Base-by-base conservation (phyloP, 306 rosid genomes). In the Adenanthera pavonina region DNA sequence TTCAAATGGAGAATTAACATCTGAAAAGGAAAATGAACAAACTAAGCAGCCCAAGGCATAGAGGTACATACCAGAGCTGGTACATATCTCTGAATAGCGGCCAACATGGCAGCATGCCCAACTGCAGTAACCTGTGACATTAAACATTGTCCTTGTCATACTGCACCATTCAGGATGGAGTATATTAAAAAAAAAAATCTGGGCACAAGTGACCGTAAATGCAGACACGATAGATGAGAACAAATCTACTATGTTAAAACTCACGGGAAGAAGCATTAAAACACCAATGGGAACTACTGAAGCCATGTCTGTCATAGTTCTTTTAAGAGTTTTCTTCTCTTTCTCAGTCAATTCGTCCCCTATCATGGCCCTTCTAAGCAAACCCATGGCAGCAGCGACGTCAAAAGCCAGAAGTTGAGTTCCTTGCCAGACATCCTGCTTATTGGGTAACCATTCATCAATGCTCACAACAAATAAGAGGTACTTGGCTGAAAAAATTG, bases 391-490 rank as follows among this genome's bases (percentile, higher is more conserved):
- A 83, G 91, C 93, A 80, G 85, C 92, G 82, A 89, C 91, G 17
- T 95, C 99, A 74, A 93, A 86, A 75, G 97, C 99, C 20, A 95
- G 87, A 76, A 95, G 95, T 74, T 93, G 99, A 62, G 99, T 95
- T 83, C 99, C 99, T 89, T 95, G 99, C 98, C 91, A 93, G 62
- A 95, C 97, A 91, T 93, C 97, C 99, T 95, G 91, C 83, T 78
- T 68, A 86, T 76, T 43, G 20, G 38, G 60, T 51, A 17, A 80
- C 68, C 59, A 81, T 51, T 44, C 35, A 68, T 76, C 71, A 79
- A 54, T 51, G 69, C 57, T 88, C 84, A 46, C 47, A 78, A 74
- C 10, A 72, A 54, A 56, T 59, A 74, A 68, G 12, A 15, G 60
- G 74, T 54, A 74, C 66, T 30, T 36, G 41, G 44, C 53, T 3